Conservation (phyloP, 2,329 filamentous ascomycete genomes). For the Arthroderma sp. region DNA sequence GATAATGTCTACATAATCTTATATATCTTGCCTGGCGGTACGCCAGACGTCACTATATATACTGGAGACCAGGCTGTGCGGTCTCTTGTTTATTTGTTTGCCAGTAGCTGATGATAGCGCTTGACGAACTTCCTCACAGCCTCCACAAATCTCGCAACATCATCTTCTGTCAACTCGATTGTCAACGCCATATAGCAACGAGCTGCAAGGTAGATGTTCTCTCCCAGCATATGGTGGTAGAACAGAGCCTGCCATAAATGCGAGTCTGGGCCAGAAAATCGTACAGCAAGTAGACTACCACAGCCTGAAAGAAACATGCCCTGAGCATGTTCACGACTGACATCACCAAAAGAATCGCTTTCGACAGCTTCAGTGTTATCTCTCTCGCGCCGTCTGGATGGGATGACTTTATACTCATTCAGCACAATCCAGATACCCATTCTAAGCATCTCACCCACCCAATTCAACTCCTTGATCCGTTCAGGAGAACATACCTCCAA, state of each 20-base stretch:
- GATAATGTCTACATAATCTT: no score
- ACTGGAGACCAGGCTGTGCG: no score
- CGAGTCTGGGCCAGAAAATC: constrained; percentile 14
- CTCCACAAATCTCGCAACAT: neutral
- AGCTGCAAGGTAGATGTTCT: constrained; percentile 18
- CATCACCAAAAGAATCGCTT: constrained; percentile 1
- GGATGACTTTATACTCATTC: constrained; percentile 1
- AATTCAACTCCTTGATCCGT: constrained; percentile 15
- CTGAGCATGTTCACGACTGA: neutral
- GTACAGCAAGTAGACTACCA: constrained; percentile 20
- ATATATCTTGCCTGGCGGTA: no score
- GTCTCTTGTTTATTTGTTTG: no score
- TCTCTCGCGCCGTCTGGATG: neutral
- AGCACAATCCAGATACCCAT: constrained; percentile 11
- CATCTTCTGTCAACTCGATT: constrained; percentile 12
- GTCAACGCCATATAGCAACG: constrained; percentile 21
- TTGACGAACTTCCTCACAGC: neutral
- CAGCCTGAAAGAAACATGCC: constrained; percentile 20
- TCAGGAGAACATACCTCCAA: constrained; percentile 13
- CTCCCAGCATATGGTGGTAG: constrained; percentile 18
- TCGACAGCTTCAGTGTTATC: constrained; percentile 2
- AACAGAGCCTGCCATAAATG: constrained; percentile 15
- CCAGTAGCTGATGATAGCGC: no score
- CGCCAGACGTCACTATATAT: no score
- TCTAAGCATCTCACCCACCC: constrained; percentile 16